phyloP scores from a whole-genome alignment of 2,329 filamentous ascomycete species.

The Tolypocladium paradoxum region DNA sequence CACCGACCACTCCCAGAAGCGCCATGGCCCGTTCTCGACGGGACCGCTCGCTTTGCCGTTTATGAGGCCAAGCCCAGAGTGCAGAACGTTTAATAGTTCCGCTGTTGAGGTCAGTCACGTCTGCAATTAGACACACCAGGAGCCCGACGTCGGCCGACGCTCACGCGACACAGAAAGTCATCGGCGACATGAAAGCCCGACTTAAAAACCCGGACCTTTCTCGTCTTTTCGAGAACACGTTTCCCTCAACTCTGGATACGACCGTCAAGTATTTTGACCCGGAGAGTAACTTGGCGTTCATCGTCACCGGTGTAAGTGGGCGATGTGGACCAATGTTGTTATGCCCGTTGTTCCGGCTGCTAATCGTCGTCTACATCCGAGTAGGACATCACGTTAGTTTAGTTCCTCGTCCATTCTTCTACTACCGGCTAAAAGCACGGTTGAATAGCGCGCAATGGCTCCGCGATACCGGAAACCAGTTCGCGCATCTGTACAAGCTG shows the following conservation, averaged over 20 bases:
- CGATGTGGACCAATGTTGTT: slow-evolving; percentile 51
- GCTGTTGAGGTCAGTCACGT: slow-evolving; percentile 13
- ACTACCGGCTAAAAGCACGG: neutral
- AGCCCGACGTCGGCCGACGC: neutral
- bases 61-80: slow-evolving; percentile 15
- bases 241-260: slow-evolving; percentile 73
- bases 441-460: slow-evolving; percentile 48
- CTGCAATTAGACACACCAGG: neutral
- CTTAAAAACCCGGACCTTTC: slow-evolving; percentile 53
- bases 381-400: slow-evolving; percentile 14
- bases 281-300: slow-evolving; percentile 58
- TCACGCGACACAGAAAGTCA: slow-evolving; percentile 11
- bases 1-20: slow-evolving; percentile 9
- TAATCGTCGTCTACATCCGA: neutral
- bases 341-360: neutral
- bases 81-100: slow-evolving; percentile 15
- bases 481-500: slow-evolving; percentile 56
- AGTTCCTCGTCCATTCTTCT: neutral
- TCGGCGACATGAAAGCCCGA: slow-evolving; percentile 23
- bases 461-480: slow-evolving; percentile 68
- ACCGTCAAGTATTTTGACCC: slow-evolving; percentile 67
- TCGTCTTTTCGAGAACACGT: slow-evolving; percentile 73
- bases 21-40: slow-evolving; percentile 11
- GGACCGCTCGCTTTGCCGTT: slow-evolving; percentile 12
- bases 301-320: slow-evolving; percentile 69